Conservation (phyloP, 495 filamentous ascomycete genomes). For the Cairneyella variabilis region DNA sequence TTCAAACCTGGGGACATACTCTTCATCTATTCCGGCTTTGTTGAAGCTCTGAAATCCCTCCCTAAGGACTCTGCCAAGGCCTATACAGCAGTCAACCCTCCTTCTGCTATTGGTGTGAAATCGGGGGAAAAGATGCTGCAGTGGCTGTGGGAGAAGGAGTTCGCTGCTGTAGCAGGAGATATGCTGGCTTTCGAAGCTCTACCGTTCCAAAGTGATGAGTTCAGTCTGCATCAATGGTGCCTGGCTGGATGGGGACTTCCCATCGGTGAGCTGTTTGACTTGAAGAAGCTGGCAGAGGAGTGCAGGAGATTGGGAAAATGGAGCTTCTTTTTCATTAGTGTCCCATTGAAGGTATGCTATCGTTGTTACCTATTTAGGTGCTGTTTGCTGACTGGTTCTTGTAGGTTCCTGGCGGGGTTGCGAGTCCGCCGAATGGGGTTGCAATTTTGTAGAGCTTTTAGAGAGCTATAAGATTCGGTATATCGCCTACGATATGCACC, state of each 20-base stretch:
- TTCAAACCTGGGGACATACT: constrained; percentile 51
- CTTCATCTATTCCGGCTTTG: constrained; percentile 50
- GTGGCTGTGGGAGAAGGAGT: constrained; percentile 36
- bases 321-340: constrained; percentile 52
- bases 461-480: too few relatives aligned
- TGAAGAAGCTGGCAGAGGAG: constrained; percentile 42
- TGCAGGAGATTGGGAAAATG: constrained; percentile 41
- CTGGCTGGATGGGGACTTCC: constrained; percentile 53
- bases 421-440: constrained; percentile 48
- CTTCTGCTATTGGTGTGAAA: constrained; percentile 43
- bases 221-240: constrained; percentile 47
- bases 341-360: constrained; percentile 47
- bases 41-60: constrained; percentile 36
- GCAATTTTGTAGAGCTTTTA: constrained; percentile 49
- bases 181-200: constrained; percentile 42
- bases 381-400: background rate
- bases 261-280: constrained; percentile 57
- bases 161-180: constrained; percentile 52
- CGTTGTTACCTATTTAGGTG: background rate
- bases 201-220: constrained; percentile 28
- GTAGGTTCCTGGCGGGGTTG: constrained; percentile 48
- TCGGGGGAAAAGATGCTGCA: constrained; percentile 36
- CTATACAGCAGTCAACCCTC: constrained; percentile 26
- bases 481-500: too few relatives aligned
- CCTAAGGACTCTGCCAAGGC: constrained; percentile 27